A percentile compares a stretch with the other conserved stretches of the same genome.
Conservation (phyloP, 2,329 filamentous ascomycete genomes). For the Myotisia sp. region DNA sequence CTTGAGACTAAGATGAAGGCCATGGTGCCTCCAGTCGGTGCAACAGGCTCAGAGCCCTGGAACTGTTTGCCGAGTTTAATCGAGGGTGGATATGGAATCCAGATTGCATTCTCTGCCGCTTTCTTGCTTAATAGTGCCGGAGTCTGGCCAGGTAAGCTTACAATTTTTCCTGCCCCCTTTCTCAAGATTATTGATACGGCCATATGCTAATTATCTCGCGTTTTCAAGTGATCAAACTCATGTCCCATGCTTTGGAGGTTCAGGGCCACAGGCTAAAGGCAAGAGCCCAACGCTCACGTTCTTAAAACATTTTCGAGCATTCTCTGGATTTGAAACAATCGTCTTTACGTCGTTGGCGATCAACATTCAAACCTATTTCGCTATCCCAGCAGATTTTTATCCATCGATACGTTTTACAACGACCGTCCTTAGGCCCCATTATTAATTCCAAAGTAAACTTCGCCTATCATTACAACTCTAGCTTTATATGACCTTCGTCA, state of each 20-base stretch:
- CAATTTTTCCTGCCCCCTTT: neutral
- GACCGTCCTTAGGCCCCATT: too few relatives aligned
- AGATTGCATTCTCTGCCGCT: constrained; percentile 69
- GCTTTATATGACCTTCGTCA: too few relatives aligned
- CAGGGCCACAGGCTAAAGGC: constrained; percentile 51
- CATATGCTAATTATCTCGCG: constrained; percentile 16
- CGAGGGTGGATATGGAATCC: constrained; percentile 65
- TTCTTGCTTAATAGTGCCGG: constrained; percentile 78
- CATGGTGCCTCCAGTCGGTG: constrained; percentile 30
- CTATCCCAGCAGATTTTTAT: too few relatives aligned
- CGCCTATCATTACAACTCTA: too few relatives aligned
- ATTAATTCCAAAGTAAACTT: too few relatives aligned
- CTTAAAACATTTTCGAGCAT: too few relatives aligned
- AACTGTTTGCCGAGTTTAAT: constrained; percentile 44
- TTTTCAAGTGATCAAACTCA: constrained; percentile 49
- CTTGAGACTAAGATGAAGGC: constrained; percentile 66
- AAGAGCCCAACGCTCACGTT: constrained; percentile 31
- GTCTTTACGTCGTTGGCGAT: too few relatives aligned
- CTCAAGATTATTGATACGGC: neutral
- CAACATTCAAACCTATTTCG: too few relatives aligned
- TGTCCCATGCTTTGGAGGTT: constrained; percentile 50
- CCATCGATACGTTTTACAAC: too few relatives aligned
- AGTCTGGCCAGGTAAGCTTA: constrained; percentile 78
- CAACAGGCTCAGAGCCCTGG: constrained; percentile 25
- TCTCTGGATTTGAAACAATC: too few relatives aligned